Conservation (phyloP, 1,284 basidiomycete genomes). For the Cronartium ribicola region DNA sequence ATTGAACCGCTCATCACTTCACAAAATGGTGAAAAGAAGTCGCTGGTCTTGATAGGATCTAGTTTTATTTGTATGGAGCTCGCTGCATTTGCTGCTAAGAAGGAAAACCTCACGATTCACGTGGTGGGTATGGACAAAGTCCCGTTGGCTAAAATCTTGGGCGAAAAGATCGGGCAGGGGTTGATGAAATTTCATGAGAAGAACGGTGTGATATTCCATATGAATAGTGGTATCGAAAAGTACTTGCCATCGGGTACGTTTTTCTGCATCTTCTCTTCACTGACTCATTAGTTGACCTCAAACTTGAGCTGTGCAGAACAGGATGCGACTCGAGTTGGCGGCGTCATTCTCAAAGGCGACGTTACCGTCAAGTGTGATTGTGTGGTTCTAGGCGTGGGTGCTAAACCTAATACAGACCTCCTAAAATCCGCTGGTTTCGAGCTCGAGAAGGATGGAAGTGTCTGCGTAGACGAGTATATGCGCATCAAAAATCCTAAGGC, state of each 20-base stretch:
- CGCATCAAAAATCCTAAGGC: conserved; percentile 60
- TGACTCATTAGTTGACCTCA: conserved; percentile 30
- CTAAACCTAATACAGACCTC: conserved; percentile 76
- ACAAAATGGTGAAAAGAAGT: conserved; percentile 50
- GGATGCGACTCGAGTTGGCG: conserved; percentile 53
- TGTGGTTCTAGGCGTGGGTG: conserved; percentile 84
- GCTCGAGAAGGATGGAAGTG: conserved; percentile 64
- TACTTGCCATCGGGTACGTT: conserved; percentile 54
- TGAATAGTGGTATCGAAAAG: conserved; percentile 47
- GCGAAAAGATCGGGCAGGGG: conserved; percentile 72
- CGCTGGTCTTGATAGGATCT: conserved; percentile 79
- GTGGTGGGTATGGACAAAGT: conserved; percentile 79
- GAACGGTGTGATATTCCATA: conserved; percentile 49
- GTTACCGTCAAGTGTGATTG: conserved; percentile 68
- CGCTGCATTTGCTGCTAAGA: conserved; percentile 68
- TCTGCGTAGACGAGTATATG: conserved; percentile 75
- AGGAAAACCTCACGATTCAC: conserved; percentile 63
- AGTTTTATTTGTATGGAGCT: conserved; percentile 94
- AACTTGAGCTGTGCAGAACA: conserved; percentile 44
- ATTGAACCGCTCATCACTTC: conserved; percentile 35
- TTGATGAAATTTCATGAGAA: conserved; percentile 61
- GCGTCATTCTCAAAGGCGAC: conserved; percentile 66
- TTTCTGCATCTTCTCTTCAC: conserved; percentile 4
- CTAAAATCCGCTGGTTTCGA: conserved; percentile 63
- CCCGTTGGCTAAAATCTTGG: conserved; percentile 77